phyloP scores from a whole-genome alignment of 2,329 filamentous ascomycete species.

The Fusarium pininemorale region DNA sequence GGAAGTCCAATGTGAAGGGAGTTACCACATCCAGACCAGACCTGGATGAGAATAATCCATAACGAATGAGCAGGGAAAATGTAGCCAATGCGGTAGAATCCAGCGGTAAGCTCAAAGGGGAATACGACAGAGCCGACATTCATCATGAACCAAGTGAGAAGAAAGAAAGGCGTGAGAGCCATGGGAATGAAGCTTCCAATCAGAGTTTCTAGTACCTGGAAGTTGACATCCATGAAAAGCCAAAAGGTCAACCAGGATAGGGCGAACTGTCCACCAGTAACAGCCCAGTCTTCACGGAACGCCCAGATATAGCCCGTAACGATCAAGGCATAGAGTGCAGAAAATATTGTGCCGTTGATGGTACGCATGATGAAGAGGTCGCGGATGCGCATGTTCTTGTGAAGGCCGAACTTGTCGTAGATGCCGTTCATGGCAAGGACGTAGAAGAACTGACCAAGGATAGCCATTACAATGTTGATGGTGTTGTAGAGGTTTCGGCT shows the following conservation, averaged over 20 bases:
- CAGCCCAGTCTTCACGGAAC: constrained; percentile 53
- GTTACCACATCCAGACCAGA: constrained; percentile 56
- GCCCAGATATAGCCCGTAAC: constrained; percentile 56
- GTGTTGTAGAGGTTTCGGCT: constrained; percentile 50
- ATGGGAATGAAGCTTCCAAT: constrained; percentile 44
- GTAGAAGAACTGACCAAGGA: constrained; percentile 46
- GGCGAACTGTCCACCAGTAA: constrained; percentile 44
- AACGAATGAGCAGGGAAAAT: constrained; percentile 47
- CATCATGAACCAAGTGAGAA: constrained; percentile 54
- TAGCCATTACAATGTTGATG: constrained; percentile 49
- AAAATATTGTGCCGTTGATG: constrained; percentile 45
- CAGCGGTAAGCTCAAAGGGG: constrained; percentile 50
- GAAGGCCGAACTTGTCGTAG: constrained; percentile 31
- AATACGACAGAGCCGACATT: constrained; percentile 51
- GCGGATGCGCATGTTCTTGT: constrained; percentile 30
- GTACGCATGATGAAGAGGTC: constrained; percentile 42
- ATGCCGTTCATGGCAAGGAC: constrained; percentile 41
- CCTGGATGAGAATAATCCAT: constrained; percentile 50
- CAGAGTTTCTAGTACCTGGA: constrained; percentile 51
- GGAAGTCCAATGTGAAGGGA: constrained; percentile 51
- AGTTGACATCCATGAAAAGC: constrained; percentile 55
- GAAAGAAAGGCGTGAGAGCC: constrained; percentile 51
- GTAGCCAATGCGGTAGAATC: constrained; percentile 53
- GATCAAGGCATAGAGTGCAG: constrained; percentile 49
- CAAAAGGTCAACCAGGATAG: constrained; percentile 47